Conservation (phyloP, 1,284 basidiomycete genomes). For the Bondarzewia mesenterica region DNA sequence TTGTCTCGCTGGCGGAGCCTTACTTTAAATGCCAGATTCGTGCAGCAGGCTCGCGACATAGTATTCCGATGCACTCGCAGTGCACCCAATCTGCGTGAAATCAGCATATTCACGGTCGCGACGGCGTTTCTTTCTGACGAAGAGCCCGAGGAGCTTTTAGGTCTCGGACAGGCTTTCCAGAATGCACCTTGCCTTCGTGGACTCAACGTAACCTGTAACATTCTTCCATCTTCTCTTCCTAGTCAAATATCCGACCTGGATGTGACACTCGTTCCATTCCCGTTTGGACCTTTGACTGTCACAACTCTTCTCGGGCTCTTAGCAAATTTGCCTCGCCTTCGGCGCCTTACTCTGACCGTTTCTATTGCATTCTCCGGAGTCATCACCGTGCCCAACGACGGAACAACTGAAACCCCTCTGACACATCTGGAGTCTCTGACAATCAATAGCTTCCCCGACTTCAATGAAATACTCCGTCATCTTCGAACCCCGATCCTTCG, state of each 20-base stretch:
- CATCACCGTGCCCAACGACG: conserved; percentile 22
- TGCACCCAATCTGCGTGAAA: conserved; percentile 15
- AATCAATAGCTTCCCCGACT: conserved; percentile 32
- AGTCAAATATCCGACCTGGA: conserved; percentile 28
- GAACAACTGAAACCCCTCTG: conserved; percentile 20
- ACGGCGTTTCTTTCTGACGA: conserved; percentile 13
- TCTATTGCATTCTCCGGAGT: conserved; percentile 25
- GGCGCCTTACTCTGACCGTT: conserved; percentile 32
- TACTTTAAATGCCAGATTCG: conserved; percentile 28
- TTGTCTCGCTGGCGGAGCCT: conserved; percentile 38
- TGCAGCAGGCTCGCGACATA: conserved; percentile 31
- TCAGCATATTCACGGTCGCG: conserved; percentile 15
- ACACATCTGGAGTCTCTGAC: conserved; percentile 29
- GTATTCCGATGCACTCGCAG: conserved; percentile 25
- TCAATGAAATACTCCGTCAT: conserved; percentile 35
- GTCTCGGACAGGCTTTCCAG: conserved; percentile 24
- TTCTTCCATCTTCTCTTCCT: conserved; percentile 28
- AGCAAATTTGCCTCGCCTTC: conserved; percentile 22
- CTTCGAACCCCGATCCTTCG: conserved; percentile 35
- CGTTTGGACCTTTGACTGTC: conserved; percentile 21
- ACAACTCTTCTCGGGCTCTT: conserved; percentile 19
- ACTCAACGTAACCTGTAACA: conserved; percentile 27
- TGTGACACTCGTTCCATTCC: conserved; percentile 21
- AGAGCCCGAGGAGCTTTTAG: conserved; percentile 13
- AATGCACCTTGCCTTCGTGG: conserved; percentile 28